Percentiles rank a stretch among this genome's conserved stretches.
These are phyloP conservation scores for Coprinopsis strossmayeri DNA, from an alignment of 768 basidiomycete species.

Conservation along the genomic window DNA sequence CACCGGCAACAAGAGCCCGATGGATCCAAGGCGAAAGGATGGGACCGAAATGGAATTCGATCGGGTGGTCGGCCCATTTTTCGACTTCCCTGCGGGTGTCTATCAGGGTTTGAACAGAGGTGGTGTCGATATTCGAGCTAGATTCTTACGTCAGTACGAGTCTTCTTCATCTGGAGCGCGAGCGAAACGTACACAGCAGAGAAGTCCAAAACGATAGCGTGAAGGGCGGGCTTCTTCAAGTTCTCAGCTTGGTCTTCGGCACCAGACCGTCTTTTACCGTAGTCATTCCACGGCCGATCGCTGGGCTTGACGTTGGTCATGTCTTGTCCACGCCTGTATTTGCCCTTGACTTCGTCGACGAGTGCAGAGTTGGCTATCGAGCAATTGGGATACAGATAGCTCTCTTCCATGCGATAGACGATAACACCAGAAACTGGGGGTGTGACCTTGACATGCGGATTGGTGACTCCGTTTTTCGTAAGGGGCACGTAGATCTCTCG, in stretches of 20 bases:
- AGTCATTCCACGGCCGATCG: conserved; percentile 94
- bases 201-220: conserved; percentile 90
- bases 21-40: conserved; percentile 92
- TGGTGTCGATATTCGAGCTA: conserved; percentile 87
- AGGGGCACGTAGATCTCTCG: conserved; percentile 88
- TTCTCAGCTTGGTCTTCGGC: conserved; percentile 45
- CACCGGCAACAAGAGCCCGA: conserved; percentile 82
- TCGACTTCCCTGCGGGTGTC: conserved; percentile 88
- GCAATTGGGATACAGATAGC: conserved; percentile 80
- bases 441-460: conserved; percentile 63
- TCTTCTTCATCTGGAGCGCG: neutral
- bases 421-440: conserved; percentile 83
- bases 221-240: conserved; percentile 55
- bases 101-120: conserved; percentile 84
- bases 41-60: conserved; percentile 94
- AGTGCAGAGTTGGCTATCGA: conserved; percentile 63
- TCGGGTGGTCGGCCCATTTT: conserved; percentile 70
- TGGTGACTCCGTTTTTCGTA: conserved; percentile 49
- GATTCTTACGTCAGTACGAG: neutral
- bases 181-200: conserved; percentile 56
- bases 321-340: conserved; percentile 74
- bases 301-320: conserved; percentile 51
- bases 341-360: conserved; percentile 73
- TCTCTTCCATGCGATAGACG: conserved; percentile 90
- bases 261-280: conserved; percentile 55